Evolutionary conservation across 129 eudicot species (phyloP), one percentile per base, ranked within the genome.

Genomic region (Silybum marianum): DNA sequence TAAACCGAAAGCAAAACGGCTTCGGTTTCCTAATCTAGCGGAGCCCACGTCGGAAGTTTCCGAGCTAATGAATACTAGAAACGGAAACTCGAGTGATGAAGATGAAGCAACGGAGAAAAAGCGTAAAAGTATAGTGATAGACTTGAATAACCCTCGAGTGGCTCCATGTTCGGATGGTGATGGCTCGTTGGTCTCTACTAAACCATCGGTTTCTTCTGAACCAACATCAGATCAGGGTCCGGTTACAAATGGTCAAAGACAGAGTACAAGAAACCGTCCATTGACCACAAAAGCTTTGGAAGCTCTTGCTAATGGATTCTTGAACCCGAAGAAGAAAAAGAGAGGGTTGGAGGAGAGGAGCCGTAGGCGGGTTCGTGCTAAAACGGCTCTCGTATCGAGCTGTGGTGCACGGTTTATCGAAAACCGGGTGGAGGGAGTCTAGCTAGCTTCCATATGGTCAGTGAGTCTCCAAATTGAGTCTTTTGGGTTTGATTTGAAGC

Each of bases 191-290:
- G 32, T 63, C n/a, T 26, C 75, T 58, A 48, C 69, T 23, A 51
- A 62, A 60, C 76, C 67, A 16, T 9, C 65, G 9, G 32, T 44
- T 71, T 74, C 26, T 26, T 51, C 72, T 69, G 82, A 32, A 68
- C 69, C 73, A 73, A 19, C 78, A 16, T 46, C 71, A 24, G 62
- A 81, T 51, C 78, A 85, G 60, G 66, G 48, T 63, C 10, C 72
- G 67, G 77, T n/a, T 14, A 38, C 36, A 22, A 79, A 72, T 67
- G 89, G 89, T 51, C 87, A 85, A 78, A 67, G 93, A 18, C 93
- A 87, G 38, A 84, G 93, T 73, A 84, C 84, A 24, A 89, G 92
- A 82, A 89, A 83, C 90, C 80, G 88, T 4, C 88, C 92, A 30
- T 71, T 86, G 84, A 84, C 88, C 22, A 79, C 87, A 10, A 89